Conservation (phyloP, 2,329 filamentous ascomycete genomes). For the Orbilia blumenaviensis region DNA sequence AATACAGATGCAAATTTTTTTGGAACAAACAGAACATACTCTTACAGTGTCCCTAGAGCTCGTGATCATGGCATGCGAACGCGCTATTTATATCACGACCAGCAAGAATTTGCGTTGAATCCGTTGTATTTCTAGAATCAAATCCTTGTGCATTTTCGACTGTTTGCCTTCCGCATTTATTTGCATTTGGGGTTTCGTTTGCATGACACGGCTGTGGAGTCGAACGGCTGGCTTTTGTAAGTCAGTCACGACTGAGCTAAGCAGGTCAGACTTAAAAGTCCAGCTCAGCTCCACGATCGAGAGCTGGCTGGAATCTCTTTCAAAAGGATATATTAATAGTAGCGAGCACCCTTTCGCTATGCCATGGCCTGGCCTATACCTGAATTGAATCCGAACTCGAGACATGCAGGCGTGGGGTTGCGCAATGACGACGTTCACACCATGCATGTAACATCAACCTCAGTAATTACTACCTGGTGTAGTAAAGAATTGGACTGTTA, state of each 20-base stretch:
- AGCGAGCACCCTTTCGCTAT: neutral
- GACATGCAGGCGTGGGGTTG: constrained; percentile 4
- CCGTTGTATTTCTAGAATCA: constrained; percentile 13
- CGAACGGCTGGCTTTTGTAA: no score
- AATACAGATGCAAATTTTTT: neutral
- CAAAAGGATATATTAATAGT: neutral
- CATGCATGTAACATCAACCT: constrained; percentile 25
- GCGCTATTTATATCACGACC: neutral
- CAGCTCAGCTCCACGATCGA: neutral
- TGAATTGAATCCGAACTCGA: neutral
- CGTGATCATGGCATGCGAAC: neutral
- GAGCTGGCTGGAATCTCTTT: neutral
- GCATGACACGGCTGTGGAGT: neutral
- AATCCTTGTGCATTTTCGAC: constrained; percentile 5
- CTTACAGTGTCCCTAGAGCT: no score
- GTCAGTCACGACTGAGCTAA: no score
- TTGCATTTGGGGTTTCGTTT: neutral
- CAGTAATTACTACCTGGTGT: no score
- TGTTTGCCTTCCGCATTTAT: no score
- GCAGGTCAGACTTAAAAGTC: no score
- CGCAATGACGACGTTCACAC: constrained; percentile 1
- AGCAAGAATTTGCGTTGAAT: constrained; percentile 2
- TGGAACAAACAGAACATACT: neutral
- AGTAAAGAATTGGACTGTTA: no score
- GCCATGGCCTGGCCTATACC: neutral